A percentile compares a stretch with the other conserved stretches of the same genome.
Conservation (phyloP, 2,329 filamentous ascomycete species). For the Hypoxylon sp. region DNA sequence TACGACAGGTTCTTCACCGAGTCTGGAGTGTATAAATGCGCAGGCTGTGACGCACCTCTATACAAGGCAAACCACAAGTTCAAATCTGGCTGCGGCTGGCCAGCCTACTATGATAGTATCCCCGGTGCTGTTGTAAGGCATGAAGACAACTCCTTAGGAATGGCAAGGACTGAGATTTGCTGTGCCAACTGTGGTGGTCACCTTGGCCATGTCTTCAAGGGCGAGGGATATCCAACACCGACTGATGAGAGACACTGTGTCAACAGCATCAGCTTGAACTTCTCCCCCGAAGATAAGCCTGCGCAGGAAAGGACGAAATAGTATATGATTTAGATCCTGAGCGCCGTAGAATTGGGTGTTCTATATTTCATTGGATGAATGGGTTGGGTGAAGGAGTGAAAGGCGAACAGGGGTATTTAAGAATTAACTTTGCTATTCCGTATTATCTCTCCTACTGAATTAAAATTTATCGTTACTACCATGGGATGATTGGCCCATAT, state of each 20-base stretch:
- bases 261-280: conserved; percentile 91
- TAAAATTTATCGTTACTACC: background rate
- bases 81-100: conserved; percentile 96
- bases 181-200: conserved; percentile 96
- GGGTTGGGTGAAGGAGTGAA: background rate
- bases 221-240: conserved; percentile 84
- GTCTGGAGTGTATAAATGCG: conserved; percentile 86
- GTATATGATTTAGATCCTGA: conserved; percentile 54
- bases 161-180: conserved; percentile 91
- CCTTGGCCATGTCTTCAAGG: conserved; percentile 92
- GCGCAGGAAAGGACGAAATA: conserved; percentile 57
- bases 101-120: conserved; percentile 95
- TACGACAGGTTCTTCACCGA: conserved; percentile 89
- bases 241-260: conserved; percentile 98
- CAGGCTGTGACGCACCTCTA: conserved; percentile 86
- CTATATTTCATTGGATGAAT: background rate
- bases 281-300: conserved; percentile 75
- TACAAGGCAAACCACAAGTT: conserved; percentile 97
- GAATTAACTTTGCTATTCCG: background rate
- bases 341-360: conserved; percentile 4
- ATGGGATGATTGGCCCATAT: background rate
- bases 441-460: background rate
- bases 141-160: conserved; percentile 82
- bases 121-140: conserved; percentile 90
- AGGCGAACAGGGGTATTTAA: background rate